Conservation (phyloP, 208 protist species). For the Crithidia bombi region DNA sequence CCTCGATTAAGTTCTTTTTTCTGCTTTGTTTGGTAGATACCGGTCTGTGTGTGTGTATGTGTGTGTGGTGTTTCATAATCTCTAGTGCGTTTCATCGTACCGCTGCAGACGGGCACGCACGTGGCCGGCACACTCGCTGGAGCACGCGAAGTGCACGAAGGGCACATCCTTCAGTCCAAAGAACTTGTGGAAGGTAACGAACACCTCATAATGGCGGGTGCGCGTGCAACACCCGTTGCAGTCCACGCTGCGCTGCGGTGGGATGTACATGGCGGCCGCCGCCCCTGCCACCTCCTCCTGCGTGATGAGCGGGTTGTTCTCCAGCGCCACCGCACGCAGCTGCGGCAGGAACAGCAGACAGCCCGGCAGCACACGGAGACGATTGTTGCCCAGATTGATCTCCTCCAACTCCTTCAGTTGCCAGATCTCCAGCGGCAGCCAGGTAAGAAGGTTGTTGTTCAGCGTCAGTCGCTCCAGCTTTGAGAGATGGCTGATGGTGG, state of each 20-base stretch:
- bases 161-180: conserved; percentile 41
- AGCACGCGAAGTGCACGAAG: conserved; percentile 79
- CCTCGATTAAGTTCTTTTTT: conserved; percentile 2
- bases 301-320: conserved; percentile 76
- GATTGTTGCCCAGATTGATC: conserved; percentile 81
- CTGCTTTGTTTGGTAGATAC: too few species aligned
- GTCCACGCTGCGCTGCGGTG: conserved; percentile 56
- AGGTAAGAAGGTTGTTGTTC: conserved; percentile 67
- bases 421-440: conserved; percentile 70
- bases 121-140: conserved; percentile 56
- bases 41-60: too few species aligned
- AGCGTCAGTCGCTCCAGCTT: conserved; percentile 69
- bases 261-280: conserved; percentile 50
- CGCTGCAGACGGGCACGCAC: conserved; percentile 50
- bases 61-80: too few species aligned
- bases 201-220: conserved; percentile 54
- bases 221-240: conserved; percentile 79
- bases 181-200: conserved; percentile 69
- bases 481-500: conserved; percentile 54
- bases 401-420: conserved; percentile 74
- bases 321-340: conserved; percentile 55
- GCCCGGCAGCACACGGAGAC: conserved; percentile 67
- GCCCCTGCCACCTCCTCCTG: conserved; percentile 52
- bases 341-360: conserved; percentile 75
- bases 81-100: conserved; percentile 42